Percentiles rank a stretch among this genome's conserved stretches.
These are phyloP conservation scores for Cyclanthera cordifolia DNA, from an alignment of 306 rosid genomes.

Conservation along the genomic window DNA sequence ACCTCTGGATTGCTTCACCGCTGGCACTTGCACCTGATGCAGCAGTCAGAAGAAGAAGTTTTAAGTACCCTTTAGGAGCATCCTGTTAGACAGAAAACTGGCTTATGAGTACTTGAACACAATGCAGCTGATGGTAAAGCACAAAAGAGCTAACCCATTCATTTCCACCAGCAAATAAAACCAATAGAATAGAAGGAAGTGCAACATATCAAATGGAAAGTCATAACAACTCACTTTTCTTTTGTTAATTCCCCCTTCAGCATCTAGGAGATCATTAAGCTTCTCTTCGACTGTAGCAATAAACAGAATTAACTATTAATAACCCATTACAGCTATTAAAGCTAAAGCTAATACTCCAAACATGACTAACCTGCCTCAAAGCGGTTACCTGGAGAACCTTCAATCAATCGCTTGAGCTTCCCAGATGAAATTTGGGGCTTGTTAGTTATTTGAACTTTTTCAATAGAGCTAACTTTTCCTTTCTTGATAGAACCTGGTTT, in stretches of 20 bases:
- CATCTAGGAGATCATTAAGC: conserved; percentile 86
- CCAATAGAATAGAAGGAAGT: conserved; percentile 11
- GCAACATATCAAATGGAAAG: conserved; percentile 4
- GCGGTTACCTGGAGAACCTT: conserved; percentile 52
- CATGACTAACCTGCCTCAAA: conserved; percentile 77
- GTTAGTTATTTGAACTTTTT: conserved; percentile 32
- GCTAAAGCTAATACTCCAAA: conserved; percentile 12
- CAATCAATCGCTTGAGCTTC: conserved; percentile 53
- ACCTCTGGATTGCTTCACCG: conserved; percentile 97
- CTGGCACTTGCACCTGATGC: conserved; percentile 76
- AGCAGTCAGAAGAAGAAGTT: conserved; percentile 86
- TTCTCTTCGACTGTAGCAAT: conserved; percentile 77
- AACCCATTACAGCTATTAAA: conserved; percentile 13
- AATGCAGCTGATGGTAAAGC: not conserved
- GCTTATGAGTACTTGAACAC: not conserved
- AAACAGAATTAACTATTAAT: conserved; percentile 23
- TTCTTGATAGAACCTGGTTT: conserved; percentile 39
- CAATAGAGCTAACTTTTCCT: conserved; percentile 37
- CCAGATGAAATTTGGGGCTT: conserved; percentile 35
- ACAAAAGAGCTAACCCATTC: not conserved
- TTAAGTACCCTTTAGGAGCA: conserved; percentile 85
- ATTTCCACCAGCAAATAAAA: not conserved
- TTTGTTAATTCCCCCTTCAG: conserved; percentile 87
- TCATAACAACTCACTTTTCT: conserved; percentile 56
- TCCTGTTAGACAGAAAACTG: conserved; percentile 47